Evolutionary conservation across 257 asterid species (phyloP).

Genomic region (Solanum pennellii): DNA sequence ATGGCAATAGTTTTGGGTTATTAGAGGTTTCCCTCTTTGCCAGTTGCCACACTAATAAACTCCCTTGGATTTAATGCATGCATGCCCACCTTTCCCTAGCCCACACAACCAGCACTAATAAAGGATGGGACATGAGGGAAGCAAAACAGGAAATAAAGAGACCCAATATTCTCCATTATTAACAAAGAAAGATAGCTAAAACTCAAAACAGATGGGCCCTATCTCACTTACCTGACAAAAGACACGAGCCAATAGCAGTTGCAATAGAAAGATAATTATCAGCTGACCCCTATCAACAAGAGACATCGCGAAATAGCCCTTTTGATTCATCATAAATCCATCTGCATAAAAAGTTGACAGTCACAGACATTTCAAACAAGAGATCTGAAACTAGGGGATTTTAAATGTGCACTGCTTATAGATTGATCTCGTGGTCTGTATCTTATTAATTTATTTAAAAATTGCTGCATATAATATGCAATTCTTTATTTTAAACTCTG

Average conservation of each 20-base stretch:
- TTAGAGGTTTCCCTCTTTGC: neutral
- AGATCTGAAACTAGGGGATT: neutral
- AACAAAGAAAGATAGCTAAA: neutral
- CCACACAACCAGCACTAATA: neutral
- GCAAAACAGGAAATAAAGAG: neutral
- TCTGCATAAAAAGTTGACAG: slow-evolving; percentile 30
- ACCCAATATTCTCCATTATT: neutral
- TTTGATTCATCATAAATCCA: slow-evolving; percentile 94
- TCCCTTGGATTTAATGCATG: neutral
- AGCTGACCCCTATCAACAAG: slow-evolving; percentile 28
- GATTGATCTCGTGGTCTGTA: neutral
- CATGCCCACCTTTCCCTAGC: neutral
- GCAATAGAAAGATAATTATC: neutral
- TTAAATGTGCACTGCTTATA: neutral
- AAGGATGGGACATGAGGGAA: neutral
- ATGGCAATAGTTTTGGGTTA: neutral
- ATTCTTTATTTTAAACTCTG: neutral
- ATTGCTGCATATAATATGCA: neutral
- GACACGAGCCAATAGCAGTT: neutral
- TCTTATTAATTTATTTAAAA: neutral
- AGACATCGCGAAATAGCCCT: slow-evolving; percentile 75
- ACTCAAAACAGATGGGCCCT: neutral
- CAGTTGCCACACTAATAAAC: neutral
- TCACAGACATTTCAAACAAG: neutral
- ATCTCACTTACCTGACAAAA: neutral